A percentile compares a stretch with the other conserved stretches of the same genome.
These are phyloP conservation scores for Metarhizium sp. DNA, from an alignment of 2,329 filamentous ascomycete genomes.

Conservation along the genomic window DNA sequence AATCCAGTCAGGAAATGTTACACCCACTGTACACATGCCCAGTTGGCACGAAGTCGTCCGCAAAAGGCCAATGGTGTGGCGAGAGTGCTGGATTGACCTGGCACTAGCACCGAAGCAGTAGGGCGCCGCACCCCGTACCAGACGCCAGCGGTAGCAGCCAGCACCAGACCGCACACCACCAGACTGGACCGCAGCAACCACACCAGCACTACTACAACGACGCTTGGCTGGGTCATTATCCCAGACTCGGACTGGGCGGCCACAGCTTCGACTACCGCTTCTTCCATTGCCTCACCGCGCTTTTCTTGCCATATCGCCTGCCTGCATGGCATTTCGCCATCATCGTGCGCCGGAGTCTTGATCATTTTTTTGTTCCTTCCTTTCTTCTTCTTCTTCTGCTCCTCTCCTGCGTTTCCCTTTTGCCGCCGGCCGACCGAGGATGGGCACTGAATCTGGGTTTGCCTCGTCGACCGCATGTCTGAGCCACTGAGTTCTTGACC, in stretches of 20 bases:
- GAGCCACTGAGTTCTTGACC: conserved; percentile 13
- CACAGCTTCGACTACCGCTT: neutral
- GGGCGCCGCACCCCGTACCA: neutral
- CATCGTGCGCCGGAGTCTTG: neutral
- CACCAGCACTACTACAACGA: neutral
- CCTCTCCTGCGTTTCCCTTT: neutral
- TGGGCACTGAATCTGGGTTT: conserved; percentile 19
- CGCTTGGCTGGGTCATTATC: neutral
- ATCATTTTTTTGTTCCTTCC: neutral
- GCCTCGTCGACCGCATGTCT: conserved; percentile 15
- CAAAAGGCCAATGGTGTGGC: neutral
- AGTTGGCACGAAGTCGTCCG: neutral
- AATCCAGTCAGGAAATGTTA: too few species aligned
- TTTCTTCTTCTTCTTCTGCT: neutral
- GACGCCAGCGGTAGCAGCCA: neutral
- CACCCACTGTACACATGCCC: neutral
- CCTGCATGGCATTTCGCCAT: neutral
- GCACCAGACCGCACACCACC: too few species aligned
- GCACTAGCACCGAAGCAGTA: too few species aligned
- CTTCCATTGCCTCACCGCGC: neutral
- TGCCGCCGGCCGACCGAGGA: conserved; percentile 18
- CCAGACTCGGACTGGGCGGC: neutral
- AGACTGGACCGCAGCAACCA: too few species aligned
- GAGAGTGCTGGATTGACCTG: too few species aligned
- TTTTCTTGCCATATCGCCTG: neutral